Conservation (phyloP, 805 yeast genomes). For the Myxozyma melibiosi region DNA sequence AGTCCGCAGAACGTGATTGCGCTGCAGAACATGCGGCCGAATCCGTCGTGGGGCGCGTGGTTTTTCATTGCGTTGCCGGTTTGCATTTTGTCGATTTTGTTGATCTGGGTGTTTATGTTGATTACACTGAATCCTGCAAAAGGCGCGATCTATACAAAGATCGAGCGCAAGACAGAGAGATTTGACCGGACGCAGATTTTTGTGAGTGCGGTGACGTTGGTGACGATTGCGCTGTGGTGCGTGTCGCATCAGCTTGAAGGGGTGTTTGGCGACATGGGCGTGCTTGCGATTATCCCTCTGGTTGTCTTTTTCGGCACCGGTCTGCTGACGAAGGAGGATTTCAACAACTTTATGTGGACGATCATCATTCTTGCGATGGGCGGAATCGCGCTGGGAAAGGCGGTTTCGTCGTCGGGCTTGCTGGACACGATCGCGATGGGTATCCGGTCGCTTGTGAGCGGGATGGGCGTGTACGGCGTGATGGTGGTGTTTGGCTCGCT, state of each 20-base stretch:
- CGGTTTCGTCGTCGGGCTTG: constrained; percentile 89
- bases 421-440: constrained; percentile 72
- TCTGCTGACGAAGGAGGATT: constrained; percentile 80
- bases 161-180: constrained; percentile 61
- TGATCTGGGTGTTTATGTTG: constrained; percentile 73
- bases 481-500: constrained; percentile 78
- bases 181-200: constrained; percentile 76
- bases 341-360: constrained; percentile 95
- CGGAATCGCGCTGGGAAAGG: constrained; percentile 92
- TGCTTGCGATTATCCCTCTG: constrained; percentile 85
- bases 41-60: constrained; percentile 91
- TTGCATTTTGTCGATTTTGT: constrained; percentile 58
- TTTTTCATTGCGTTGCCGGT: constrained; percentile 86
- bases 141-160: constrained; percentile 57
- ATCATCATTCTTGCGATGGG: constrained; percentile 97
- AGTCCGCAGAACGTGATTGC: constrained; percentile 96
- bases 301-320: constrained; percentile 94
- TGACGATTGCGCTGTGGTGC: constrained; percentile 89
- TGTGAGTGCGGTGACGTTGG: constrained; percentile 63
- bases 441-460: constrained; percentile 67
- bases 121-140: constrained; percentile 60
- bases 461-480: constrained; percentile 70
- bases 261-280: constrained; percentile 94
- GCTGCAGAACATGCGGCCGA: constrained; percentile 81
- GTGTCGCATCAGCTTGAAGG: constrained; percentile 72